Evolutionary conservation across 78 protist genomes (phyloP), one percentile per base, ranked within the genome.

Genomic region (Polysphondylium violaceum): DNA sequence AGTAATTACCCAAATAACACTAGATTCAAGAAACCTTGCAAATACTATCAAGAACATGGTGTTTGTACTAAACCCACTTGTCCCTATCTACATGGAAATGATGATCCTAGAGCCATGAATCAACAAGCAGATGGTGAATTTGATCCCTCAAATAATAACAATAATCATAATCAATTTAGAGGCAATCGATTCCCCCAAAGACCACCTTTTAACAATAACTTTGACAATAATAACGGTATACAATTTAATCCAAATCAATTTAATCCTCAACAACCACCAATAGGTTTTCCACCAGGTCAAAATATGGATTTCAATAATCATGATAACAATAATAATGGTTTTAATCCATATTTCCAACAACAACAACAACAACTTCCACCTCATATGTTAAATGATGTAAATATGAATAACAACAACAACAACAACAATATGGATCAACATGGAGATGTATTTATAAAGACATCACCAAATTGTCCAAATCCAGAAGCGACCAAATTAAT

Each of bases 401-500:
- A 74, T 25, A 25, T 36, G 14, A 21, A 31, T 17, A 51, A 14
- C 6, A 73, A 73, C 7, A 73, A 21, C 25, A 51, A 27, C 12
- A 29, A 50, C 21, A 36, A 68, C 33, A 41, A 25, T 23, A 41
- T 40, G n/a, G 40, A 41, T 35, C 36, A 43, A 43, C 27, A 43
- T 27, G 27, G 61, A 14, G 6, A 21, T 12, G n/a, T 17, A 44
- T 17, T 44, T 36, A 64, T 58, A 4, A 69, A 69, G 14, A 83
- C 91, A 38, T 69, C 77, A 58, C 23, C 40, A 7, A 56, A 25
- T 23, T 83, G 91, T 31, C 91, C 91, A 67, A 63, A 47, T n/a
- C 59, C 91, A 56, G 47, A 31, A 40, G 44, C 91, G n/a, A 83
- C 78, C 0, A 50, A 56, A 51, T 59, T 83, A 7, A 40, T 83